Conservation (phyloP, 495 filamentous ascomycete species). For the Cercophora sp. region DNA sequence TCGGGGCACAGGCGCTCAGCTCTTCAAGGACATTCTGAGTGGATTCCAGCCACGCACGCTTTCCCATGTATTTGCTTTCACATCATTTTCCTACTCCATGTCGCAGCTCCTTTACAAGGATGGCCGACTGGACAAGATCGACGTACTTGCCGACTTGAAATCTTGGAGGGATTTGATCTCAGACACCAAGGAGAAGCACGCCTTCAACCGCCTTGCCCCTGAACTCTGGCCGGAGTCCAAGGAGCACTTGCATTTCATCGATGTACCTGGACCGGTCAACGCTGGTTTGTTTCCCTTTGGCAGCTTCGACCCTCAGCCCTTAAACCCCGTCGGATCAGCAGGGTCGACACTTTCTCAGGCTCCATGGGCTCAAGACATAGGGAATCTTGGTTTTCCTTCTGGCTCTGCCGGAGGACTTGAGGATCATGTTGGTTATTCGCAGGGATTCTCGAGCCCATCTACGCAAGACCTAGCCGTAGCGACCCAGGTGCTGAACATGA, state of each 20-base stretch:
- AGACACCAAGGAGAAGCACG: constrained; percentile 13
- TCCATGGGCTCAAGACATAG: not conserved
- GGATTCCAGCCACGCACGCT: constrained; percentile 9
- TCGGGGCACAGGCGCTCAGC: constrained; percentile 12
- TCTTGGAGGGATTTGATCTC: constrained; percentile 14
- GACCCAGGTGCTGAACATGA: no score
- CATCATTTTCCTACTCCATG: constrained; percentile 19
- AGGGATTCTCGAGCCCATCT: no score
- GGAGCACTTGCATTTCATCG: constrained; percentile 17
- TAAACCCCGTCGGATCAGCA: not conserved
- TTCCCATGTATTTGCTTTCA: constrained; percentile 16
- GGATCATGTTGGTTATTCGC: no score
- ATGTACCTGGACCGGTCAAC: no score
- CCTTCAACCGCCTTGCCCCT: constrained; percentile 17
- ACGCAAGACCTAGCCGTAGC: no score
- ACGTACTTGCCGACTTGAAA: constrained; percentile 17
- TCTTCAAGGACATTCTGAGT: constrained; percentile 16
- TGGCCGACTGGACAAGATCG: constrained; percentile 11
- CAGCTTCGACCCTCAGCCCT: not conserved
- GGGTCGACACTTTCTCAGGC: not conserved
- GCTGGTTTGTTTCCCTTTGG: no score
- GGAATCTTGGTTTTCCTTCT: no score
- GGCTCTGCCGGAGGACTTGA: no score
- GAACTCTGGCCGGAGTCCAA: constrained; percentile 21
- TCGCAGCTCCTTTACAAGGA: constrained; percentile 17